phyloP scores from a whole-genome alignment of 805 yeast species.

The Yarrowia deformans region DNA sequence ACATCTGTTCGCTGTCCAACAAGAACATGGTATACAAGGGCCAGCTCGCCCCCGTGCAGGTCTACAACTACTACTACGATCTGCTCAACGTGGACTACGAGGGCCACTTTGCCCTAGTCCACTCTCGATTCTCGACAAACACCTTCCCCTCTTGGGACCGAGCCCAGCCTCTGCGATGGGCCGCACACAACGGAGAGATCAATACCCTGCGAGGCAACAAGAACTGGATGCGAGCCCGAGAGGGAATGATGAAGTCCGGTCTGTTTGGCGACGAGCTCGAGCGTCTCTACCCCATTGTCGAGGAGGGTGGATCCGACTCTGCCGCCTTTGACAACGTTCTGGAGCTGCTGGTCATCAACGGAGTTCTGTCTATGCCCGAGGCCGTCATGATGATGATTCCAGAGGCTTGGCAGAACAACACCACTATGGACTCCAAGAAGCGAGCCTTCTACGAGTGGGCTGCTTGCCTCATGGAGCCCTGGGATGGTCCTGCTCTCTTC shows the following conservation, averaged over 20 bases:
- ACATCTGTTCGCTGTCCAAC: constrained; percentile 89
- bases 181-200: constrained; percentile 98
- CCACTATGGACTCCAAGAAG: constrained; percentile 85
- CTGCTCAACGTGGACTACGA: constrained; percentile 88
- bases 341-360: constrained; percentile 89
- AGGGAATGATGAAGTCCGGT: constrained; percentile 90
- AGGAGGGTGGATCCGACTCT: constrained; percentile 98
- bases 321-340: constrained; percentile 97
- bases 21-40: constrained; percentile 96
- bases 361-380: constrained; percentile 90
- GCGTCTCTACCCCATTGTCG: constrained; percentile 90
- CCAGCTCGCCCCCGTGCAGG: constrained; percentile 96
- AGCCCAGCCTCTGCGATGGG: constrained; percentile 96
- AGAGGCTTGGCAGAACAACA: constrained; percentile 96
- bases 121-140: constrained; percentile 96
- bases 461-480: constrained; percentile 98
- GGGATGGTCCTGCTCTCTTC: constrained; percentile 99
- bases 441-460: constrained; percentile 99
- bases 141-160: constrained; percentile 99
- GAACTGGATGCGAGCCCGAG: constrained; percentile 99
- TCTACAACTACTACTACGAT: constrained; percentile 92
- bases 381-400: constrained; percentile 97
- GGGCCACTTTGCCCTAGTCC: constrained; percentile 95
- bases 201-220: constrained; percentile 97
- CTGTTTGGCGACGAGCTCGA: constrained; percentile 92